These are phyloP conservation scores for Tylopilus plumbeoviolaceoides DNA, from an alignment of 768 basidiomycete species.

Conservation along the genomic window DNA sequence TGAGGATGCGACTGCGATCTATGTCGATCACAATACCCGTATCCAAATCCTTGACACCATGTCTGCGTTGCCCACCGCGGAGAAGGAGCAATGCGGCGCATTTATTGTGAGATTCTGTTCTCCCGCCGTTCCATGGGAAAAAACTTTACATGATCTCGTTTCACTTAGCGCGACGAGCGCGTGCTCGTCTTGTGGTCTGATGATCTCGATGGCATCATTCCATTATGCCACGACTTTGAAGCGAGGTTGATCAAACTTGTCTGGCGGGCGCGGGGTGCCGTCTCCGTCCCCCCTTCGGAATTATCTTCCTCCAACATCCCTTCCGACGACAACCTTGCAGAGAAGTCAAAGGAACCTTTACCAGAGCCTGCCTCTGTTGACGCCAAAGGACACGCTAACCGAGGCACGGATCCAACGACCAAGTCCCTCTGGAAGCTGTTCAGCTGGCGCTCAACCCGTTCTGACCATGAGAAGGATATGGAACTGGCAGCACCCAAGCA, in stretches of 20 bases:
- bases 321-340: conserved; percentile 54
- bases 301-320: conserved; percentile 43
- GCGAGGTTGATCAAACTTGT: conserved; percentile 77
- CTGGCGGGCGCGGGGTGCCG: conserved; percentile 50
- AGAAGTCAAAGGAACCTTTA: conserved; percentile 36
- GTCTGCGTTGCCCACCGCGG: conserved; percentile 62
- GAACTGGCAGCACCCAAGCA: conserved; percentile 45
- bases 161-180: conserved; percentile 67
- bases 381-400: conserved; percentile 1
- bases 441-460: conserved; percentile 48
- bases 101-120: conserved; percentile 57
- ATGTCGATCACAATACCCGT: conserved; percentile 73
- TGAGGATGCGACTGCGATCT: conserved; percentile 57
- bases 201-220: conserved; percentile 73
- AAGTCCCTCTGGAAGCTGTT: conserved; percentile 23
- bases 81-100: conserved; percentile 89
- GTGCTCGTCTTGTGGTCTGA: conserved; percentile 84
- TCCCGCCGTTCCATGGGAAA: not conserved
- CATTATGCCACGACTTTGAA: conserved; percentile 64
- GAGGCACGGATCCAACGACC: not conserved
- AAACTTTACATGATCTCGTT: conserved; percentile 1
- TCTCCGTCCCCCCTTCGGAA: conserved; percentile 33
- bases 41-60: conserved; percentile 82
- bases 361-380: conserved; percentile 7
- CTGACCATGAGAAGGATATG: conserved; percentile 37